Percentiles rank a stretch among this genome's conserved stretches.
These are phyloP conservation scores for Monosporascus ibericus DNA, from an alignment of 2,329 filamentous ascomycete species.

Conservation along the genomic window DNA sequence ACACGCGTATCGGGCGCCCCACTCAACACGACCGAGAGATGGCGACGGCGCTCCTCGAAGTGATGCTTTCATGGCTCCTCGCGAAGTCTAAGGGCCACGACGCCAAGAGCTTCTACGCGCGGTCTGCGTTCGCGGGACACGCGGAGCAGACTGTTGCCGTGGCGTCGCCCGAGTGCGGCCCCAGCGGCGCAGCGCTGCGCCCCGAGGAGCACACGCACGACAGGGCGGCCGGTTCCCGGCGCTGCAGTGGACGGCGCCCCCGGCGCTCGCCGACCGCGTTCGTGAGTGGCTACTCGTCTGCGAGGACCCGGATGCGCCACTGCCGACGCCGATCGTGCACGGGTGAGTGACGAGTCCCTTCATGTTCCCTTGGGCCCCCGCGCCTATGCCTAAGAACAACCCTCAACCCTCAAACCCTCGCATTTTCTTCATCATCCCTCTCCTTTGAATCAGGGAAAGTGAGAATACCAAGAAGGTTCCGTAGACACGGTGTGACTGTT, in stretches of 20 bases:
- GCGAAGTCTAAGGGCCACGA: conserved; percentile 30
- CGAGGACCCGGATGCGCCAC: conserved; percentile 41
- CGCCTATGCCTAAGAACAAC: no score
- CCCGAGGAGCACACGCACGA: conserved; percentile 33
- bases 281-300: conserved; percentile 40
- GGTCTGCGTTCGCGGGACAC: conserved; percentile 27
- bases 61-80: conserved; percentile 33
- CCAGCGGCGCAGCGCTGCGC: conserved; percentile 27
- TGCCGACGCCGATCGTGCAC: conserved; percentile 38
- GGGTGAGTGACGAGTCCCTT: conserved; percentile 25
- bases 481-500: background rate
- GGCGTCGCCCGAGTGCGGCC: conserved; percentile 34
- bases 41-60: conserved; percentile 23
- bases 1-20: background rate
- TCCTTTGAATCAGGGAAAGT: no score
- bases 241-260: conserved; percentile 32
- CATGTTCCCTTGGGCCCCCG: background rate
- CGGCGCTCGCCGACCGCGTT: conserved; percentile 20
- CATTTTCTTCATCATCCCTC: no score
- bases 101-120: conserved; percentile 30
- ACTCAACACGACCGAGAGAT: conserved; percentile 1
- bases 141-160: conserved; percentile 31
- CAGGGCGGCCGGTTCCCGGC: conserved; percentile 34
- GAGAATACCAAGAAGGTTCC: no score
- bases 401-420: no score